Evolutionary conservation across 2,329 filamentous ascomycete genomes (phyloP).

Genomic region (Ophiosphaerella korrae): DNA sequence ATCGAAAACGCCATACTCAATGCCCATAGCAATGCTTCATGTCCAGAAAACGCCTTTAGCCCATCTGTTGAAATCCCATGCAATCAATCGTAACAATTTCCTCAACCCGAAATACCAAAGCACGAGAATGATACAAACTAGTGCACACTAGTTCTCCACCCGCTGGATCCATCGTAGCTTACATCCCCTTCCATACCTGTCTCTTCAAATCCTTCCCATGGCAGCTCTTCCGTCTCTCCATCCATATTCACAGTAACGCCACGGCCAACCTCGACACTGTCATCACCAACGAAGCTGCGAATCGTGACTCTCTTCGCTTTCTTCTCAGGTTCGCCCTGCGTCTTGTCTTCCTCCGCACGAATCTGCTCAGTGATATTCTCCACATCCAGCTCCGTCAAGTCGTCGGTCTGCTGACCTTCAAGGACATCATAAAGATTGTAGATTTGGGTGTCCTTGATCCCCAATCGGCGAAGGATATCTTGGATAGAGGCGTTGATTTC

Average conservation of each 20-base stretch:
- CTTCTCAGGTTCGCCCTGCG: conserved; percentile 31
- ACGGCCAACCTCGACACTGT: conserved; percentile 24
- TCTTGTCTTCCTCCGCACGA: conserved; percentile 46
- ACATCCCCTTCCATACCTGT: conserved; percentile 16
- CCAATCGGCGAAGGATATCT: conserved; percentile 65
- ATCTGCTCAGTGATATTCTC: conserved; percentile 52
- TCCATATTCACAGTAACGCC: conserved; percentile 10
- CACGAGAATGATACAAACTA: neutral
- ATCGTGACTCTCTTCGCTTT: conserved; percentile 47
- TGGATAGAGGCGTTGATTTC: conserved; percentile 66
- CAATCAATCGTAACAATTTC: neutral
- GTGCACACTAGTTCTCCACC: conserved; percentile 18
- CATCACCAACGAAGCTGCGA: conserved; percentile 40
- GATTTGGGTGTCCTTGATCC: conserved; percentile 77
- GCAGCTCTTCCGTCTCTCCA: conserved; percentile 43
- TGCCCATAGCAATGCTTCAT: conserved; percentile 7
- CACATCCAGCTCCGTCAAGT: conserved; percentile 49
- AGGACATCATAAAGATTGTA: conserved; percentile 84
- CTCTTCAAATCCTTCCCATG: conserved; percentile 48
- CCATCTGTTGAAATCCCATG: neutral
- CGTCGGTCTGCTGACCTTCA: conserved; percentile 74
- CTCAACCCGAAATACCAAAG: neutral
- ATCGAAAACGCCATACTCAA: conserved; percentile 4
- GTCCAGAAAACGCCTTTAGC: neutral
- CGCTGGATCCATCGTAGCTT: conserved; percentile 16